Conservation (phyloP, 192 early-diverging fungal species). For the Lunasporangiospora selenospora region DNA sequence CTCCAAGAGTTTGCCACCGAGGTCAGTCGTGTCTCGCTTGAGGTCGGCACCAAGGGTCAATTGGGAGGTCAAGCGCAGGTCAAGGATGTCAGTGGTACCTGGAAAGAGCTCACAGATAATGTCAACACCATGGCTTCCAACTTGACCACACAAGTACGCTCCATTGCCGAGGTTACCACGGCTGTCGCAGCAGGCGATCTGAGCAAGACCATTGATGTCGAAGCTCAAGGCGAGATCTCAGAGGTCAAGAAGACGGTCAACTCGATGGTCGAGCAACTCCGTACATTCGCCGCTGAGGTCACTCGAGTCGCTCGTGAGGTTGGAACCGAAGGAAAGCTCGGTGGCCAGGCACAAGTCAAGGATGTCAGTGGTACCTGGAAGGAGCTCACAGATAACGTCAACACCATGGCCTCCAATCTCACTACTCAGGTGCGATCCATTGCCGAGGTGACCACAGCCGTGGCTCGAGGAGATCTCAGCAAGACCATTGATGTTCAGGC, state of each 20-base stretch:
- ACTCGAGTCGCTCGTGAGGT: slow-evolving; percentile 58
- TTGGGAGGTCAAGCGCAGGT: slow-evolving; percentile 64
- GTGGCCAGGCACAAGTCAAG: slow-evolving; percentile 58
- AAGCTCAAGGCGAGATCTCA: slow-evolving; percentile 70
- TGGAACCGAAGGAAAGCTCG: slow-evolving; percentile 62
- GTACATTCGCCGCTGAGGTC: slow-evolving; percentile 67
- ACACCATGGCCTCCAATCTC: slow-evolving; percentile 63
- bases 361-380: slow-evolving; percentile 71
- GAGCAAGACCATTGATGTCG: slow-evolving; percentile 66
- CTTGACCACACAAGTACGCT: slow-evolving; percentile 73
- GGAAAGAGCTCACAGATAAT: slow-evolving; percentile 72
- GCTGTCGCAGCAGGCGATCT: slow-evolving; percentile 73
- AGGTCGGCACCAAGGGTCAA: slow-evolving; percentile 67
- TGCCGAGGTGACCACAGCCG: slow-evolving; percentile 64
- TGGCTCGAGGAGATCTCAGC: slow-evolving; percentile 61
- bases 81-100: slow-evolving; percentile 65
- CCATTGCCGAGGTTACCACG: slow-evolving; percentile 68
- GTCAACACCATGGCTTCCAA: slow-evolving; percentile 75
- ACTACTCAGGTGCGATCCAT: slow-evolving; percentile 66
- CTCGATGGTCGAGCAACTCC: slow-evolving; percentile 72
- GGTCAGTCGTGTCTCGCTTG: slow-evolving; percentile 66
- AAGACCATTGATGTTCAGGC: slow-evolving; percentile 59
- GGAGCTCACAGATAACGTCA: slow-evolving; percentile 69
- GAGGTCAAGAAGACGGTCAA: slow-evolving; percentile 77
- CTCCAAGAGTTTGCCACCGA: slow-evolving; percentile 66